Conservation (phyloP, 2,329 filamentous ascomycete species). For the Aspergillus aculeatinus region DNA sequence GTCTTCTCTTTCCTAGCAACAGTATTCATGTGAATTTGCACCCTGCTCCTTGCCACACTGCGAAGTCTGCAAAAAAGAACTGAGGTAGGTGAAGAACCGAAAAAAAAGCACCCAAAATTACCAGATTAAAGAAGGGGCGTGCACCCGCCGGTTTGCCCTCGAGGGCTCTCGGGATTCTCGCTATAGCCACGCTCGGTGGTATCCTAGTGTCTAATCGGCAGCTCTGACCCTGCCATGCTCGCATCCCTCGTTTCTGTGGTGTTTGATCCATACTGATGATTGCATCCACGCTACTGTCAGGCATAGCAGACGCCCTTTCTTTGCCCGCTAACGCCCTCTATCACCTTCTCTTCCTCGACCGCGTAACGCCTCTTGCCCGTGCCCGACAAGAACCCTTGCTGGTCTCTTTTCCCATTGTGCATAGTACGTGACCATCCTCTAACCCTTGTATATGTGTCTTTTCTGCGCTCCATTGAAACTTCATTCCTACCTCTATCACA, state of each 20-base stretch:
- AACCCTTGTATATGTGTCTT: neutral
- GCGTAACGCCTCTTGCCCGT: neutral
- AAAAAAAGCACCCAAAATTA: slow-evolving; percentile 1
- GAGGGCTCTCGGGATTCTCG: slow-evolving; percentile 7
- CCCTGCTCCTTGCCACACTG: neutral
- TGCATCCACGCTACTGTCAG: slow-evolving; percentile 23
- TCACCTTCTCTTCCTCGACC: slow-evolving; percentile 1
- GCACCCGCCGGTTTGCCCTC: neutral
- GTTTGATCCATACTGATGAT: slow-evolving; percentile 23
- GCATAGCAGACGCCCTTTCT: slow-evolving; percentile 16
- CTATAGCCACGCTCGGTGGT: slow-evolving; percentile 3
- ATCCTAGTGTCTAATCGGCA: slow-evolving; percentile 2
- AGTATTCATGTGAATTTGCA: neutral
- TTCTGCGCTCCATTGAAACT: neutral
- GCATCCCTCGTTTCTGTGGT: slow-evolving; percentile 9
- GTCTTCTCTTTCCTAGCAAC: neutral
- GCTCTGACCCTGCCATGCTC: slow-evolving; percentile 11
- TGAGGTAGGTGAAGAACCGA: neutral
- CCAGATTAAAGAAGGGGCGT: neutral
- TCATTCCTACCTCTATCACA: neutral
- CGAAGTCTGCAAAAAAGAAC: neutral
- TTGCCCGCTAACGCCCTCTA: slow-evolving; percentile 16
- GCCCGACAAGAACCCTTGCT: neutral
- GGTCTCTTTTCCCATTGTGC: neutral
- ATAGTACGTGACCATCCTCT: neutral